Conservation (phyloP, 768 basidiomycete genomes). For the Lactifluus echinatus region DNA sequence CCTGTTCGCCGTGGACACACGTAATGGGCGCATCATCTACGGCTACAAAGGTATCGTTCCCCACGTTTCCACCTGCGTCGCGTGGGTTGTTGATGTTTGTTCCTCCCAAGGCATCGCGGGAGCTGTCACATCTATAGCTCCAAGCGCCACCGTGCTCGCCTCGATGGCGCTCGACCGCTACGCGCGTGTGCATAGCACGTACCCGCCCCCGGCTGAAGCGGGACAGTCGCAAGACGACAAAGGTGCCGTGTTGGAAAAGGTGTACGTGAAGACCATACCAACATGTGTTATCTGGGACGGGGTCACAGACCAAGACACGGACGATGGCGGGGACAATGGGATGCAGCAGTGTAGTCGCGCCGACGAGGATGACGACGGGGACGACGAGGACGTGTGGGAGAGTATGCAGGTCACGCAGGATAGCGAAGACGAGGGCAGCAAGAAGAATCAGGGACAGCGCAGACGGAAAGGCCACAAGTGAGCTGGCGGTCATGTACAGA, state of each 20-base stretch:
- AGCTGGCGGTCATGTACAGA: neutral
- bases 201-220: slow-evolving; percentile 39
- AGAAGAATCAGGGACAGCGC: slow-evolving; percentile 20
- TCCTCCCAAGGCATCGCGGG: slow-evolving; percentile 53
- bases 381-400: slow-evolving; percentile 52
- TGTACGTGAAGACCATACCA: slow-evolving; percentile 53
- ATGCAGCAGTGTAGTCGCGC: slow-evolving; percentile 25
- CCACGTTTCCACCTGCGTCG: neutral
- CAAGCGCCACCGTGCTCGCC: slow-evolving; percentile 43
- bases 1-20: slow-evolving; percentile 57
- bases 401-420: slow-evolving; percentile 47
- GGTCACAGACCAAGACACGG: slow-evolving; percentile 8
- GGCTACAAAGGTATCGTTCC: slow-evolving; percentile 54
- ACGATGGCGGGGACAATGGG: neutral
- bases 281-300: slow-evolving; percentile 60
- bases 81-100: neutral
- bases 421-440: slow-evolving; percentile 26
- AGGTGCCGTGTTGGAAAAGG: slow-evolving; percentile 54
- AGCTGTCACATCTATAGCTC: slow-evolving; percentile 54
- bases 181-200: slow-evolving; percentile 57
- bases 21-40: slow-evolving; percentile 56
- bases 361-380: slow-evolving; percentile 27
- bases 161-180: slow-evolving; percentile 65
- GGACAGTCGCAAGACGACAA: slow-evolving; percentile 47
- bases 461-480: slow-evolving; percentile 21